These are phyloP conservation scores for Capsella rubella DNA, from an alignment of 441 rosid genomes.

Conservation along the genomic window DNA sequence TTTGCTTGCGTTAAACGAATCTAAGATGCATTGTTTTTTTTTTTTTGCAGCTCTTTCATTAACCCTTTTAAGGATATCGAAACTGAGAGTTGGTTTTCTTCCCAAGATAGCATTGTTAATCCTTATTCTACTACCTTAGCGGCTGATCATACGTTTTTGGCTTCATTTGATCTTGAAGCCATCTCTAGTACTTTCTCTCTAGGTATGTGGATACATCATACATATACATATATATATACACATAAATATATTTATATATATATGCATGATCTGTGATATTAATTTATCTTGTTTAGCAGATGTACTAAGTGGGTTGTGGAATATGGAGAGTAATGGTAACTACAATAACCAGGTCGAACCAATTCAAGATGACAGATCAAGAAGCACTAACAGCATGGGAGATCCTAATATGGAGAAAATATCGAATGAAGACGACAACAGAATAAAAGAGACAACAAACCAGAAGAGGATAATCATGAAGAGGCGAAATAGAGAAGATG, in stretches of 20 bases:
- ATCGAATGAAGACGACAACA: conserved; percentile 19
- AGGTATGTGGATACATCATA: conserved; percentile 14
- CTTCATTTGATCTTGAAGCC: conserved; percentile 33
- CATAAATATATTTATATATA: neutral
- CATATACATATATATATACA: no score
- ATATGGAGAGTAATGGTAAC: neutral
- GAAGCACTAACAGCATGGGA: neutral
- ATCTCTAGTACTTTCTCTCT: conserved; percentile 28
- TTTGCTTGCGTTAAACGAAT: neutral
- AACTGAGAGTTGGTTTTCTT: conserved; percentile 17
- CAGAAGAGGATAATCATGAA: neutral
- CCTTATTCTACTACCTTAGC: conserved; percentile 16
- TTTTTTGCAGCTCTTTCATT: conserved; percentile 27
- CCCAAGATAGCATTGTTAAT: conserved; percentile 17
- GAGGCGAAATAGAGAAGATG: conserved; percentile 24
- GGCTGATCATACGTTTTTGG: conserved; percentile 20
- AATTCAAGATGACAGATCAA: neutral
- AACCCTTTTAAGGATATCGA: conserved; percentile 32
- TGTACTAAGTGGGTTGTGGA: conserved; percentile 27
- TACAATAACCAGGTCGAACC: conserved; percentile 18
- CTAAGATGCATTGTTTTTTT: neutral
- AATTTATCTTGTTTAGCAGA: conserved; percentile 18
- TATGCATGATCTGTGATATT: conserved; percentile 6
- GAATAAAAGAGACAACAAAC: conserved; percentile 14
- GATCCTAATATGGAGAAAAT: conserved; percentile 10